Evolutionary conservation across 2,329 filamentous ascomycete species (phyloP).

Genomic region (Talaromyces sp.): DNA sequence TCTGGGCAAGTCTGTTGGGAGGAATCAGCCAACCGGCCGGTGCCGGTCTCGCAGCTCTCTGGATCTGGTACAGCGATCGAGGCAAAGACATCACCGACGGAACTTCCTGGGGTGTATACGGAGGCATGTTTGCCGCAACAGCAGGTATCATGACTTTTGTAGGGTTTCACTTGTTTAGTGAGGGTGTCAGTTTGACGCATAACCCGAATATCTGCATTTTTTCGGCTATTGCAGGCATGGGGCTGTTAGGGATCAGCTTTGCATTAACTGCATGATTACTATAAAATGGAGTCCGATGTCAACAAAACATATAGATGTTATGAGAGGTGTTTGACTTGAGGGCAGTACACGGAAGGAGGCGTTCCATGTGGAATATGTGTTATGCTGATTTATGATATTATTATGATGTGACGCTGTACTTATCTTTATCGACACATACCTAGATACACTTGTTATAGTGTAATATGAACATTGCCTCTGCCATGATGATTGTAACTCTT

Average conservation of each 20-base stretch:
- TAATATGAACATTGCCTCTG: background rate
- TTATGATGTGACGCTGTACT: slow-evolving; percentile 3
- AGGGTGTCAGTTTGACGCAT: slow-evolving; percentile 71
- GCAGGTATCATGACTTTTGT: slow-evolving; percentile 96
- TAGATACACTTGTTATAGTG: background rate
- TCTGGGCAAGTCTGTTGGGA: slow-evolving; percentile 76
- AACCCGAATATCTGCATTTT: slow-evolving; percentile 33
- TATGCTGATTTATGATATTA: slow-evolving; percentile 8
- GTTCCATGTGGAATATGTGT: background rate
- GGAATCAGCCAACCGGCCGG: slow-evolving; percentile 83
- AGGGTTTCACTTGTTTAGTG: slow-evolving; percentile 79
- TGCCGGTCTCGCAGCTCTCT: slow-evolving; percentile 74
- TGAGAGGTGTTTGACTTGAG: background rate
- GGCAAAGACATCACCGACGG: slow-evolving; percentile 33
- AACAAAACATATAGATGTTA: slow-evolving; percentile 7
- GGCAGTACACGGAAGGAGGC: background rate
- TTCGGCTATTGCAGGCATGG: slow-evolving; percentile 60
- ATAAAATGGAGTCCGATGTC: background rate
- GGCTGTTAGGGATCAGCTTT: slow-evolving; percentile 75
- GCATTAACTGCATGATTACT: slow-evolving; percentile 61
- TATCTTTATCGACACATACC: background rate
- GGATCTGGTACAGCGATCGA: slow-evolving; percentile 68
- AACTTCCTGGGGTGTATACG: slow-evolving; percentile 52
- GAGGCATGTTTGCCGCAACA: slow-evolving; percentile 74
- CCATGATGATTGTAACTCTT: background rate